Base-by-base conservation (phyloP, 257 asterid species). In the Scutellaria barbata region DNA sequence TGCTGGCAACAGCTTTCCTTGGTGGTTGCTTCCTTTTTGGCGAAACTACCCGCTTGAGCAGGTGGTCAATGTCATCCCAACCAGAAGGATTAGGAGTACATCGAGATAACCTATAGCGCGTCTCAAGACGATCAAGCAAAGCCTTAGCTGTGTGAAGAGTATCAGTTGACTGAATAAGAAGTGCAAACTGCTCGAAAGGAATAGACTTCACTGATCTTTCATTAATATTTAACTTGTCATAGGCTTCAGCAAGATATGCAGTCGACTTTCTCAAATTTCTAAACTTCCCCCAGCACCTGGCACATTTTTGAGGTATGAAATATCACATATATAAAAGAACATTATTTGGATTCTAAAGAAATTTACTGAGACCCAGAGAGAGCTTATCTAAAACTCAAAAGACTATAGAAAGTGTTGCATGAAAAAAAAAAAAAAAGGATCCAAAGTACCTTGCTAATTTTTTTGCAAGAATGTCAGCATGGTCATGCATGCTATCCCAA, bases 101-200 rank as follows among this genome's bases (percentile, higher is more conserved):
- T 77, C 77, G 83, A 59, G 87, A 86, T 74, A 88, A 17, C 74
- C 74, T 80, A 67, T 77, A 78, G 69, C 95, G 95, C 71, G 59
- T 76, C 74, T 95, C 99, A 30, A 95, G 84, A 72, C 96, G 88
- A 65, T 95, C 97, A 46, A 95, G 92, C 55, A 95, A 85, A 33
- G 85, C 88, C 80, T 92, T 89, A 10, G 87, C 77, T 25, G 81
- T 86, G 51, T 76, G 83, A 81, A 92, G 89, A 13, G 96, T 87
- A 57, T 77, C 64, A 64, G 76, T 58, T 18, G 95, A 88, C 83
- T 90, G 97, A 68, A 95, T 85, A 56, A 83, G 79, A 70, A 74
- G 73, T 1, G 99, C 98, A 60, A 95, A 86, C 77, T 86, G 92
- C 80, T 95, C 99, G 73, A 95, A 95, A 46, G 98, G 97, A 95